These are phyloP conservation scores for Mortierella sp. DNA, from an alignment of 371 early-diverging fungal species.

Conservation along the genomic window DNA sequence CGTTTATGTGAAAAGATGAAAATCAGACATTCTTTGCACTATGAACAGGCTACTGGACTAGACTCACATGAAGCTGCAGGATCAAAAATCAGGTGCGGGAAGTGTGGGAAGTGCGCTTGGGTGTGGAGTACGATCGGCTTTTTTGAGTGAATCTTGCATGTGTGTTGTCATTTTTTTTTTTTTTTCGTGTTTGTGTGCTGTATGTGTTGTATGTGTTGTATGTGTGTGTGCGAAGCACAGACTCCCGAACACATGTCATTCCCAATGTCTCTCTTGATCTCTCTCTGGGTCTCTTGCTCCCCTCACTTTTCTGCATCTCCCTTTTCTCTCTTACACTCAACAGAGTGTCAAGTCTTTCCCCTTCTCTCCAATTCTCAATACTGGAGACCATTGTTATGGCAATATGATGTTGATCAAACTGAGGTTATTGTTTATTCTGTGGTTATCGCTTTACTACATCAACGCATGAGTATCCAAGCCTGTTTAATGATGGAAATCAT, in stretches of 20 bases:
- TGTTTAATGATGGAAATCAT: neutral
- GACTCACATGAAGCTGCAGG: conserved; percentile 5
- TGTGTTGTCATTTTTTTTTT: neutral
- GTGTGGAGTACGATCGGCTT: conserved; percentile 3
- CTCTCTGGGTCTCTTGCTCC: neutral
- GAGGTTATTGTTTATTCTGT: neutral
- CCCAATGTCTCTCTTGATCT: neutral
- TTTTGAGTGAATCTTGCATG: neutral
- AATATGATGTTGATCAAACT: neutral
- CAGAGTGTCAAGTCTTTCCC: neutral
- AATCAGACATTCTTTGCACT: neutral
- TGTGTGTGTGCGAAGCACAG: conserved; percentile 22
- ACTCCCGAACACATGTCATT: conserved; percentile 42
- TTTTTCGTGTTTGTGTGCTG: neutral
- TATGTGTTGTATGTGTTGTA: too few species aligned
- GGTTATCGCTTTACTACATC: neutral
- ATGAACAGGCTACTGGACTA: neutral
- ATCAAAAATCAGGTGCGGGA: conserved; percentile 1
- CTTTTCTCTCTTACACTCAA: neutral
- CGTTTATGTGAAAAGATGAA: neutral
- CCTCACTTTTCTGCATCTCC: conserved; percentile 4
- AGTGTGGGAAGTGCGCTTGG: neutral
- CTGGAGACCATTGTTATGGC: neutral
- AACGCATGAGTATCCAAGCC: neutral
- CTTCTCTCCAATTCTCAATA: neutral